Evolutionary conservation across 1,139 yeast genomes (phyloP).

Genomic region (Scheffersomyces parashehatae): DNA sequence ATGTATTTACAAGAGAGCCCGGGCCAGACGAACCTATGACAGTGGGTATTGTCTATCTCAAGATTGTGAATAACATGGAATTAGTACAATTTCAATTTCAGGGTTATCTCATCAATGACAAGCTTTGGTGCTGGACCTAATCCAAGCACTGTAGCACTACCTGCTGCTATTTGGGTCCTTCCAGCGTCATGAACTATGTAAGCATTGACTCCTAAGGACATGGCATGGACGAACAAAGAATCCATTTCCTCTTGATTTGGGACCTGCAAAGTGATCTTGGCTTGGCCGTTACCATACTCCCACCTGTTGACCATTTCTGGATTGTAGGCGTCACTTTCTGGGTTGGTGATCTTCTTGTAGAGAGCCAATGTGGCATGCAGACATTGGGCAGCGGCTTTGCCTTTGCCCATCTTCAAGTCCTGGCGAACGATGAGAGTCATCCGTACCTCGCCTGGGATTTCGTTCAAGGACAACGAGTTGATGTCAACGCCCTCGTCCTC

Average conservation of each 20-base stretch:
- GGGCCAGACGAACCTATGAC: not conserved
- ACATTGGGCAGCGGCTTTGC: slow-evolving; percentile 97
- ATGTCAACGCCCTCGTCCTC: slow-evolving; percentile 55
- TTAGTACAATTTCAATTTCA: slow-evolving; percentile 72
- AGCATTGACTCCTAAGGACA: slow-evolving; percentile 75
- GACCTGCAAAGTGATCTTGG: slow-evolving; percentile 88
- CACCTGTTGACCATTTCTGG: slow-evolving; percentile 68
- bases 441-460: slow-evolving; percentile 73
- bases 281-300: slow-evolving; percentile 80
- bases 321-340: slow-evolving; percentile 56
- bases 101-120: slow-evolving; percentile 78
- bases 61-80: not conserved
- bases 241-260: slow-evolving; percentile 76
- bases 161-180: slow-evolving; percentile 92
- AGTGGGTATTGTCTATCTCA: not conserved
- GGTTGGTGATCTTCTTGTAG: slow-evolving; percentile 66
- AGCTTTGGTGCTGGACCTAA: slow-evolving; percentile 96
- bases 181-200: slow-evolving; percentile 94
- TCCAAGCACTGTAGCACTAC: slow-evolving; percentile 92
- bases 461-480: slow-evolving; percentile 58
- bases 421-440: slow-evolving; percentile 89
- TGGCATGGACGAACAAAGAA: slow-evolving; percentile 75
- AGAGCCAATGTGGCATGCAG: slow-evolving; percentile 96
- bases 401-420: slow-evolving; percentile 90
- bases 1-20: not conserved